Conservation (phyloP, 805 yeast genomes). For the Maudiozyma barnettii region DNA sequence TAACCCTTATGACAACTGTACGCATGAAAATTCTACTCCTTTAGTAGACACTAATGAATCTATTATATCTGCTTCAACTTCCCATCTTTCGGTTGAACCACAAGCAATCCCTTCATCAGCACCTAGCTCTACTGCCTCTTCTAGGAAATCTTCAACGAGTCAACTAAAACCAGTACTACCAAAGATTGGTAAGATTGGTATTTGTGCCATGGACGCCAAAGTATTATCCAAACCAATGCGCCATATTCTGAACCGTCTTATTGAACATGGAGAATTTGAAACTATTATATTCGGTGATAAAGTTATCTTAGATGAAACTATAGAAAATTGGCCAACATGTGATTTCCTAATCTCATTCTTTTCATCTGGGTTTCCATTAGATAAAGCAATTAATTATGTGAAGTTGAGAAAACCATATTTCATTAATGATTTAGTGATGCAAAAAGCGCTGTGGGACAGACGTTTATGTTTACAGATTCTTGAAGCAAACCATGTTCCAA, state of each 20-base stretch:
- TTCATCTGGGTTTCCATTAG: conserved; percentile 92
- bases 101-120: conserved; percentile 4
- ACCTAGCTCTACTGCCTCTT: conserved; percentile 19
- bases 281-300: conserved; percentile 96
- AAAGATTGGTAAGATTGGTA: conserved; percentile 87
- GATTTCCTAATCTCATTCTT: conserved; percentile 90
- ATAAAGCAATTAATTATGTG: conserved; percentile 87
- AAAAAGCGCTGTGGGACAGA: conserved; percentile 96
- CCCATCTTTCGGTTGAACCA: not conserved
- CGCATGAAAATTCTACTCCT: not conserved
- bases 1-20: not conserved
- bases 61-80: not conserved
- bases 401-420: conserved; percentile 81
- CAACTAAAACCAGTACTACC: conserved; percentile 38
- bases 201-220: conserved; percentile 97
- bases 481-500: conserved; percentile 75
- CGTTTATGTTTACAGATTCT: conserved; percentile 72
- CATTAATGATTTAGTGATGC: conserved; percentile 83
- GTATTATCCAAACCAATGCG: conserved; percentile 94
- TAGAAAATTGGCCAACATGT: conserved; percentile 98
- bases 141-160: conserved; percentile 23
- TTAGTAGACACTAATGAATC: not conserved
- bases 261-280: conserved; percentile 91
- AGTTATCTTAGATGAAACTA: conserved; percentile 82
- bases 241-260: conserved; percentile 74